Base-by-base conservation (phyloP, 129 eudicot species). In the Ambrosia trifida region DNA sequence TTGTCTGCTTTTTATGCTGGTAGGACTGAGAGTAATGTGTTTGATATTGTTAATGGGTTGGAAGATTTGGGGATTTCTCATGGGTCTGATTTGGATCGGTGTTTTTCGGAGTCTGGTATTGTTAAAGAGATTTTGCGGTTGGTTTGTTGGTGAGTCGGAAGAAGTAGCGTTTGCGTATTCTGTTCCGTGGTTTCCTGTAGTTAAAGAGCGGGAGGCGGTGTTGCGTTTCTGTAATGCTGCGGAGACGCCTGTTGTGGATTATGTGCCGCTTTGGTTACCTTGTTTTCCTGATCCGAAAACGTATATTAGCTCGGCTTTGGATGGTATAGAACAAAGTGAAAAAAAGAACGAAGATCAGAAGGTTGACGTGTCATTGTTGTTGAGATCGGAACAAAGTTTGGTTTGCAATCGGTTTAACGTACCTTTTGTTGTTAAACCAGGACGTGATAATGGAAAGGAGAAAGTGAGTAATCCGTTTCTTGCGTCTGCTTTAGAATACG, bases 221-320 rank as follows among this genome's bases (percentile, higher is more conserved):
- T 72, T 57, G n/a, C 84, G 88, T 74, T 86, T 91, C 77, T 54
- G 32, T 12, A 74, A 62, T 57, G 69, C 52, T 35, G 93, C 85
- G 28, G 84, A 76, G 75, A 66, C 33, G 1, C 86, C 88, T 1
- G 84, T 83, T 13, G 28, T 24, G 28, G 91, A 83, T 58, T 85
- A 83, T 76, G 82, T 91, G 40, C 95, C 97, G 2, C 5, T 64
- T 28, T 91, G 97, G 97, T 76, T 91, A 83, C 97, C 95, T 10
- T 74, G 64, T 33, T 91, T 91, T 67, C 97, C 97, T 46, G 82
- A 76, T 68, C 82, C 87, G 38, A 72, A 65, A 33, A 81, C 83
- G 11, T 83, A 44, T 54, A 28, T 32, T 1, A 64, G 35, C 38
- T 11, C 57, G 30, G 64, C 64, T 57, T 52, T 67, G 3, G 81